Evolutionary conservation across 1,284 basidiomycete species (phyloP).

Genomic region (Apiotrichum akiyoshidainum): DNA sequence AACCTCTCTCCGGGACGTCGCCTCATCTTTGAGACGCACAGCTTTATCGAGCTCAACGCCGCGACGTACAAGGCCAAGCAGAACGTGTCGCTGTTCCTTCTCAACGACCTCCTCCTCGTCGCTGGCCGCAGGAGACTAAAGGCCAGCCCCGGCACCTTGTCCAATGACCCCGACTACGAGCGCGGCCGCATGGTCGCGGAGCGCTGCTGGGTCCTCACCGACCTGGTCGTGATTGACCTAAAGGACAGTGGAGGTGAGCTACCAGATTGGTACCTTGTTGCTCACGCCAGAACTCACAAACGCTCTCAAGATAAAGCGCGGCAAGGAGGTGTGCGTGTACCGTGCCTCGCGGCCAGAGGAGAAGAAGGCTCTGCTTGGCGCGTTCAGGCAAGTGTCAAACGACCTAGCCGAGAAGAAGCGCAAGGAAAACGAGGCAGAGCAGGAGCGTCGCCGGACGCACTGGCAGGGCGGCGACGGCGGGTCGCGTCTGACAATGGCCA

Average conservation of each 20-base stretch:
- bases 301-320: constrained; percentile 90
- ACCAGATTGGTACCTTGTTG: constrained; percentile 44
- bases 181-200: constrained; percentile 75
- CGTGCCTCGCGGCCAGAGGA: constrained; percentile 75
- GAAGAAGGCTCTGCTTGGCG: constrained; percentile 78
- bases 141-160: constrained; percentile 10
- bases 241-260: constrained; percentile 70
- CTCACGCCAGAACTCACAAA: constrained; percentile 68
- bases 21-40: constrained; percentile 80
- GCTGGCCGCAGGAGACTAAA: constrained; percentile 59
- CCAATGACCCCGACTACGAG: constrained; percentile 56
- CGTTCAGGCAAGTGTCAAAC: constrained; percentile 88
- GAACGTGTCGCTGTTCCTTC: constrained; percentile 79
- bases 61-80: constrained; percentile 93
- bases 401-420: constrained; percentile 81
- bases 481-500: constrained; percentile 13
- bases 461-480: constrained; percentile 60
- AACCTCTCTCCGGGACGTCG: constrained; percentile 86
- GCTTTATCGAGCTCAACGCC: constrained; percentile 79
- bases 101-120: constrained; percentile 87
- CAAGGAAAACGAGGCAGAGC: constrained; percentile 87
- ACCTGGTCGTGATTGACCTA: constrained; percentile 89
- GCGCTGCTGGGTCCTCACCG: constrained; percentile 82
- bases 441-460: constrained; percentile 76
- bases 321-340: constrained; percentile 91